Base-by-base conservation (phyloP, 2,329 filamentous ascomycete species). In the Trichoderma sp. region DNA sequence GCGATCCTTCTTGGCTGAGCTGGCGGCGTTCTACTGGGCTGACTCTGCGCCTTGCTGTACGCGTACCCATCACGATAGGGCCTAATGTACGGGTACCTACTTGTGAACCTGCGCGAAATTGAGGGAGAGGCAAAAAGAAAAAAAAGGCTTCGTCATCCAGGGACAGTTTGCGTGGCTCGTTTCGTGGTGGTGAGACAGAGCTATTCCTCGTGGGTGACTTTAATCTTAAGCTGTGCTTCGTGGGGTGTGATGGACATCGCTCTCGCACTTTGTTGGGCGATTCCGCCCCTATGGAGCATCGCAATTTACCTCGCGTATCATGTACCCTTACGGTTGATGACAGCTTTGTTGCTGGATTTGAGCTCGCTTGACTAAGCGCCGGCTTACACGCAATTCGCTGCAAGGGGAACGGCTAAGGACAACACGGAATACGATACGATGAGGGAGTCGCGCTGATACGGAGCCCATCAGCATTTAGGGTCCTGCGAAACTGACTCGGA, bases 151-250 rank as follows among this genome's bases (percentile, higher is more conserved):
- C 63, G 63, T 56, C 63, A 56, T 39, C 63, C 18, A 21, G 24
- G n/a, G 39, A 65, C 26, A 18, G 6, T 65, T 65, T 65, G 43
- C 62, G 62, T 53, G 62, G 62, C 28, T 65, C 62, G 47, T 65
- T 65, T 65, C 62, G 62, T 28, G 63, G 63, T 56, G 63, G 63
- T 66, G 63, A 66, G 63, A 66, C 63, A 66, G 9, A 28, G 30
- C 14, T 57, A 30, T 28, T 57, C n/a, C 39, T 43, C 39, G 39
- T n/a, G 39, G 62, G 43, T 32, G n/a, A 65, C 30, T 28, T 28
- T 53, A 26, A 66, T 34, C 36, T 66, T 36, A 66, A 36, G 63
- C 43, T 39, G 28, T 53, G 43, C n/a, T 53, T n/a, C 26, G 43
- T 21, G 62, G 62, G 34, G 43, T 28, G 34, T 53, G 47, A 53